A percentile compares a stretch with the other conserved stretches of the same genome.
These are phyloP conservation scores for Caloboletus inedulis DNA, from an alignment of 1,284 basidiomycete genomes.

Conservation along the genomic window DNA sequence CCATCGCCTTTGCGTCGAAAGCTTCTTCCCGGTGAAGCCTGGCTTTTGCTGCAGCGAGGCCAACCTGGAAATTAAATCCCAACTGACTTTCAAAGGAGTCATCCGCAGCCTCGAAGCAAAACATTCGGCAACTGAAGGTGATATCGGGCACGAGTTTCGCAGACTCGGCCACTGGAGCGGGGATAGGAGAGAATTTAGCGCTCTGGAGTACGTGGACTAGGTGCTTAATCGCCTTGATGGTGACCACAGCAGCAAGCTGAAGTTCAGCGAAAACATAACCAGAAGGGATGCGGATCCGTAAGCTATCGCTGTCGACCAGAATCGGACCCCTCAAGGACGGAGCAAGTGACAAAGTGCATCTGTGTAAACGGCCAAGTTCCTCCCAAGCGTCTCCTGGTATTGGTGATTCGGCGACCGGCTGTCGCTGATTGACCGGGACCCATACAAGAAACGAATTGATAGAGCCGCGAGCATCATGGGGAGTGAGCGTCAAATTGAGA, in stretches of 20 bases:
- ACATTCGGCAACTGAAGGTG: constrained; percentile 54
- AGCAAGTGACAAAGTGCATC: constrained; percentile 48
- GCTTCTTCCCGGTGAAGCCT: constrained; percentile 78
- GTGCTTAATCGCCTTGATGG: constrained; percentile 68
- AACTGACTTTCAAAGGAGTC: constrained; percentile 84
- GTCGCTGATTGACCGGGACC: constrained; percentile 39
- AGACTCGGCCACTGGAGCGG: constrained; percentile 61
- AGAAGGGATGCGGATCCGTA: constrained; percentile 76
- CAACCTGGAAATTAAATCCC: constrained; percentile 76
- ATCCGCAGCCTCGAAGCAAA: constrained; percentile 84
- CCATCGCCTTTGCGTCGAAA: constrained; percentile 75
- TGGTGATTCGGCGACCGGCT: constrained; percentile 27
- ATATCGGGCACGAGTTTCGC: constrained; percentile 73
- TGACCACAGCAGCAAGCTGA: constrained; percentile 63
- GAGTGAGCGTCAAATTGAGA: constrained; percentile 31
- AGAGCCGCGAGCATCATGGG: constrained; percentile 24
- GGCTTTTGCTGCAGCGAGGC: constrained; percentile 72
- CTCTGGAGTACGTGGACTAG: constrained; percentile 48
- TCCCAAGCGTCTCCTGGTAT: constrained; percentile 60
- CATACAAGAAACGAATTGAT: constrained; percentile 43
- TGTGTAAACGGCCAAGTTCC: constrained; percentile 67
- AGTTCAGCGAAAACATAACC: constrained; percentile 75
- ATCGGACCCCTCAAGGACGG: constrained; percentile 36
- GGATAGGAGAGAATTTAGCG: constrained; percentile 47
- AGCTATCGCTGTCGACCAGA: constrained; percentile 59